phyloP scores from a whole-genome alignment of 805 yeast species.

The Candida corydali region DNA sequence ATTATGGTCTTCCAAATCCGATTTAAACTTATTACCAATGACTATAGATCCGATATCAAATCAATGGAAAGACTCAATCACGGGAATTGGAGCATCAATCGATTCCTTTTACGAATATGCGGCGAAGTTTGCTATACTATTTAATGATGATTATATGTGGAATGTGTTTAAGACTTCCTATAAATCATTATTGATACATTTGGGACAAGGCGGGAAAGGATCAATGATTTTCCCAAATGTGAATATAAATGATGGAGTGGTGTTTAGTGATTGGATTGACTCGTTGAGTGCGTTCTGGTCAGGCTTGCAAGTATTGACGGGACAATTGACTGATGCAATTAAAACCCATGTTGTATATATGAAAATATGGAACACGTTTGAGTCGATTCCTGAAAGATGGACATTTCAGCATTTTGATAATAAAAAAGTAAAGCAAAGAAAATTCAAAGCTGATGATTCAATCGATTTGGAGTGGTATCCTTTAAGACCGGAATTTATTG shows the following conservation, averaged over 20 bases:
- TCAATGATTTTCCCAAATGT: constrained; percentile 53
- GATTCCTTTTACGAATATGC: constrained; percentile 92
- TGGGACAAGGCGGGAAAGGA: constrained; percentile 30
- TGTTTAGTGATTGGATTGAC: constrained; percentile 71
- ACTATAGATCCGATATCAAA: constrained; percentile 59
- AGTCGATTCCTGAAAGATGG: constrained; percentile 91
- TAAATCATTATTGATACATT: constrained; percentile 46
- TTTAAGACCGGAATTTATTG: constrained; percentile 85
- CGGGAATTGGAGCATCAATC: constrained; percentile 88
- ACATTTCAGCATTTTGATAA: constrained; percentile 19
- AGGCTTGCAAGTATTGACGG: constrained; percentile 75
- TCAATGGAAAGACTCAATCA: constrained; percentile 51
- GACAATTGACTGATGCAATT: constrained; percentile 66
- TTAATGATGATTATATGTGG: constrained; percentile 66
- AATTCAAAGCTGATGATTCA: constrained; percentile 10
- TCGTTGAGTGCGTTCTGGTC: constrained; percentile 86
- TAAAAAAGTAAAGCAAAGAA: constrained; percentile 4
- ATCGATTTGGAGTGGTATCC: constrained; percentile 86
- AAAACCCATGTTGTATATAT: constrained; percentile 56
- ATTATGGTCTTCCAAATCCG: constrained; percentile 65
- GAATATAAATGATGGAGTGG: constrained; percentile 47
- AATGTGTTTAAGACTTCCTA: constrained; percentile 45
- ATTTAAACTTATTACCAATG: constrained; percentile 70
- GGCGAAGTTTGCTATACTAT: constrained; percentile 68
- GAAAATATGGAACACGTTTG: constrained; percentile 77